phyloP scores from a whole-genome alignment of 1,139 yeast species.

The Meyerozyma athensensis region DNA sequence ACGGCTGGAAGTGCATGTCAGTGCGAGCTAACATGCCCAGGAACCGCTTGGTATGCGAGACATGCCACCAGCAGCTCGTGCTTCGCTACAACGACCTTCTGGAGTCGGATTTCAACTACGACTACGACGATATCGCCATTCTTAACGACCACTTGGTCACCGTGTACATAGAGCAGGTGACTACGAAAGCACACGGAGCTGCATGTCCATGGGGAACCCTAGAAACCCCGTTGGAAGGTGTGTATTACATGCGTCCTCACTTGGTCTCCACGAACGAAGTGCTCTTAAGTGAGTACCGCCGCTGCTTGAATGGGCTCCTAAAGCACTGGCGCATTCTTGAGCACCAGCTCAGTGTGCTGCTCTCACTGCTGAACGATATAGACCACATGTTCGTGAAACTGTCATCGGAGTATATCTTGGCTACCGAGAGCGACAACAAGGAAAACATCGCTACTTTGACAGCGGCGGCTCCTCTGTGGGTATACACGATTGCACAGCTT shows the following conservation, averaged over 20 bases:
- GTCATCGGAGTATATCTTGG: not conserved
- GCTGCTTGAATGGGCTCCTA: constrained; percentile 23
- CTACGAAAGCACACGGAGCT: constrained; percentile 22
- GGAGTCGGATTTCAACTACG: constrained; percentile 16
- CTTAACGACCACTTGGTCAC: constrained; percentile 22
- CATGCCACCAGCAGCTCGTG: constrained; percentile 28
- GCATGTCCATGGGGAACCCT: constrained; percentile 37
- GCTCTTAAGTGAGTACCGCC: constrained; percentile 25
- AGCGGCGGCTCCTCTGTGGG: constrained; percentile 18
- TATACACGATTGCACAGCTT: constrained; percentile 20
- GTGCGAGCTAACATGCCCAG: constrained; percentile 19
- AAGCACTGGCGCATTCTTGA: constrained; percentile 22
- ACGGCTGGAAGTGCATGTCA: constrained; percentile 41
- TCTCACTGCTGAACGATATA: constrained; percentile 9
- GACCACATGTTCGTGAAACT: constrained; percentile 4
- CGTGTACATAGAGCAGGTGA: constrained; percentile 24
- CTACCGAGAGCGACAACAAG: constrained; percentile 17
- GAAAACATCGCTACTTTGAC: constrained; percentile 27
- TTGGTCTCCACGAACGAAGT: constrained; percentile 27
- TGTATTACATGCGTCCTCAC: constrained; percentile 35
- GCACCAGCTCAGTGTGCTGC: constrained; percentile 7
- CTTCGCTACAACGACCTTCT: constrained; percentile 20
- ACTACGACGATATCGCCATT: constrained; percentile 18
- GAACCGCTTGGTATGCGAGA: constrained; percentile 32
- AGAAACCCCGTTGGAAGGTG: constrained; percentile 31